Evolutionary conservation across 495 filamentous ascomycete genomes (phyloP), one percentile per base, ranked within the genome.

Genomic region (Terfezia boudieri): DNA sequence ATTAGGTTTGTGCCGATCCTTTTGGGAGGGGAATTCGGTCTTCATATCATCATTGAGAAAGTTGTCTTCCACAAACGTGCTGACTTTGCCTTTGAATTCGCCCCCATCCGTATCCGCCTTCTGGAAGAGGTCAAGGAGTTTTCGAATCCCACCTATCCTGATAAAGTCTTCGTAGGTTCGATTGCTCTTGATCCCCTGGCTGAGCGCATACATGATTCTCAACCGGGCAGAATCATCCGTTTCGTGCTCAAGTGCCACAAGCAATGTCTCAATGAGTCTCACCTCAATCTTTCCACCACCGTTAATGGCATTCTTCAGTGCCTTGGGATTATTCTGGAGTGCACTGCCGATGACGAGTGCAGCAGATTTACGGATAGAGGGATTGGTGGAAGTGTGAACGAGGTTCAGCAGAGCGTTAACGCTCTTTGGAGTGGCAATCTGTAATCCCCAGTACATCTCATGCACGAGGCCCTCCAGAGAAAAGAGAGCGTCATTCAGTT

Each of bases 371-470:
- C 50, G 70, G 66, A 60, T 58, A 49, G 38, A 66, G 56, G 26
- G 55, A 46, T 41, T 59, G 43, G 50, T 54, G 32, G 51, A 56
- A 38, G 26, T 56, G 17, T 35, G 54, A 41, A 36, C 37, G 49
- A 32, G 49, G 57, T 46, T 49, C 50, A 54, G 23, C 36, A 54
- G 58, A 52, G 16, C 58, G 51, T 36, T 59, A 60, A 37, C 53
- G 7, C 5, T 57, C 32, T 52, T 60, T 56, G 78, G 71, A 50
- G 73, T 69, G 17, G 73, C 65, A 49, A 83, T 71, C 57, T 77
- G 74, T 8, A 78, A 66, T n/a, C 80, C 80, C 68, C 79, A 83
- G 68, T 82, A 80, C 58, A 80, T 74, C 59, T 79, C 78, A 61
- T 83, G 78, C 6, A 73, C 70, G 35, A 81, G 66, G 8, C 80